Base-by-base conservation (phyloP, 2,329 filamentous ascomycete species). In the Clarireedia monteithiana region DNA sequence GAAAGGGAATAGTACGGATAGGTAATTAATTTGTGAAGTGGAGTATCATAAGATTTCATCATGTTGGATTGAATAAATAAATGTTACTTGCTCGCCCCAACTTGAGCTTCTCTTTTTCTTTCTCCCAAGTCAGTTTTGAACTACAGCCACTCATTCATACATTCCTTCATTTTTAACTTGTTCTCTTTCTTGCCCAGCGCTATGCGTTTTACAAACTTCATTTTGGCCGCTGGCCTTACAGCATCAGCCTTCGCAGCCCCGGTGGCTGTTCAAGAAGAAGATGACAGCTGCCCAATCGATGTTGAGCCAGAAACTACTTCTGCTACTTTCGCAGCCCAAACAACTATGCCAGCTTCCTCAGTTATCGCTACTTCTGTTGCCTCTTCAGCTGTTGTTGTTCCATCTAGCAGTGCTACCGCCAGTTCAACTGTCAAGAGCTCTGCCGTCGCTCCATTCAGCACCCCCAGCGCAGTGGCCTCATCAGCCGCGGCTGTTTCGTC, bases 201-300 rank as follows among this genome's bases (percentile, higher is more conserved):
- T 34, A 55, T 55, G 53, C 53, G 46, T 55, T 55, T 55, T 17
- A 44, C 53, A 34, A 55, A 50, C 38, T 50, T 36, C 15, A 10
- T 55, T 36, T 36, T 50, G 53, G 53, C 46, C 10, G 53, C 46
- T 50, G 53, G 53, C 46, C 53, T 55, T 38, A 50, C 53, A 44
- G 47, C 53, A 40, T 50, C 46, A 26, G 53, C 38, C 17, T 55
- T 55, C 36, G 46, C 53, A 55, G 53, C 46, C 50, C 53, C 53
- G 53, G 53, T 55, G 50, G 46, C 46, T 55, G 46, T 49, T 30
- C 10, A 5, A 12, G 30, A 39, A 27, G 52, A 55, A 5, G 52
- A 55, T 26, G 52, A 55, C 17, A 50, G n/a, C 46, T 55, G 52
- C n/a, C 24, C 7, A 39, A 36, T 34, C 14, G 52, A 55, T 53